phyloP scores from a whole-genome alignment of 2,329 filamentous ascomycete genomes.

The Ophiostoma ips region DNA sequence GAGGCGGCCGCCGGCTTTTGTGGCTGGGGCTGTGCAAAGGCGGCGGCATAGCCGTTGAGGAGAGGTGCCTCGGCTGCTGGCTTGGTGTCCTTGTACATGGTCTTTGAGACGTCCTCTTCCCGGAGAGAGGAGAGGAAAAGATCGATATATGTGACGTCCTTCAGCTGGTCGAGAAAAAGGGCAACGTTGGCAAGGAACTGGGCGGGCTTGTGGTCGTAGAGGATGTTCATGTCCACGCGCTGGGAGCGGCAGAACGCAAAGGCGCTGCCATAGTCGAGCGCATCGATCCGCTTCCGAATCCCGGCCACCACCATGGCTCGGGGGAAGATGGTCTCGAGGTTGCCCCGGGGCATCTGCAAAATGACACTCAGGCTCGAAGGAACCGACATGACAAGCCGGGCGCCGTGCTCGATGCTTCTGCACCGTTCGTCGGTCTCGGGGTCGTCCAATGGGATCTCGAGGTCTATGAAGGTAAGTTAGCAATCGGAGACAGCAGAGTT shows the following conservation, averaged over 20 bases:
- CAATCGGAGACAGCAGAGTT: too few species aligned
- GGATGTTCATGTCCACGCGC: conserved; percentile 92
- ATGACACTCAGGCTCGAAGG: conserved; percentile 76
- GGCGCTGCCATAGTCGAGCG: conserved; percentile 67
- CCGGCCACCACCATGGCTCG: conserved; percentile 84
- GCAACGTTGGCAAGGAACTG: conserved; percentile 68
- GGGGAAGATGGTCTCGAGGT: conserved; percentile 88
- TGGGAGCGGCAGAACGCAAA: conserved; percentile 84
- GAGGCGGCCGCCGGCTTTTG: neutral
- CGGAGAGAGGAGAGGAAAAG: conserved; percentile 77
- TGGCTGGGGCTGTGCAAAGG: neutral
- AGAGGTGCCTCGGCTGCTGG: neutral
- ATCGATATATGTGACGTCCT: conserved; percentile 71
- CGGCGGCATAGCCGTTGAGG: neutral
- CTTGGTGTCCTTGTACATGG: conserved; percentile 77
- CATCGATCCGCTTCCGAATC: conserved; percentile 67
- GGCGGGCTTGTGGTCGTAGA: conserved; percentile 81
- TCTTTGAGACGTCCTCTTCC: conserved; percentile 84
- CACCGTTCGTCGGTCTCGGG: conserved; percentile 88
- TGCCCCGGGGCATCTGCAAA: conserved; percentile 90
- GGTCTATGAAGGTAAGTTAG: too few species aligned
- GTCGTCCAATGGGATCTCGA: conserved; percentile 75
- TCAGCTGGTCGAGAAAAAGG: conserved; percentile 71
- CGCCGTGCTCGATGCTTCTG: conserved; percentile 80
- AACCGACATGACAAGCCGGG: conserved; percentile 74